phyloP scores from a whole-genome alignment of 345 rosid species.

The Sapria himalayana region DNA sequence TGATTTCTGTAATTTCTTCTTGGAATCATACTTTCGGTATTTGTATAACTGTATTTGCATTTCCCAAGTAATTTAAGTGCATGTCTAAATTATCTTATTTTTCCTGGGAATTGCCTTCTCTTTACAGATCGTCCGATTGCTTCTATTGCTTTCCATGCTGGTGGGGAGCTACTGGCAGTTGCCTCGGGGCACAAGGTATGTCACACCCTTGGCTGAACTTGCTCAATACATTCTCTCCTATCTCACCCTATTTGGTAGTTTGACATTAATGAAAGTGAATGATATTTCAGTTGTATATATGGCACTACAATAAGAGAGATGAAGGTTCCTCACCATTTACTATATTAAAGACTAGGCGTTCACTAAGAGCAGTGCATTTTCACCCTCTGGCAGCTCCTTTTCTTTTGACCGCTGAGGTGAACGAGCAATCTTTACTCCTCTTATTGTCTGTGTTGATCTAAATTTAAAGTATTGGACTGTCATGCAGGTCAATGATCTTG shows the following conservation, averaged over 20 bases:
- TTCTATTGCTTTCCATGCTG: constrained; percentile 67
- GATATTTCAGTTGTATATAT: constrained; percentile 32
- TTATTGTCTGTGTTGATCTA: too few species aligned
- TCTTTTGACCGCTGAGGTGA: constrained; percentile 65
- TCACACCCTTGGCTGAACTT: too few species aligned
- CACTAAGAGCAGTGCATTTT: constrained; percentile 63
- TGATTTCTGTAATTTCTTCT: constrained; percentile 33
- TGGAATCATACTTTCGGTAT: not conserved
- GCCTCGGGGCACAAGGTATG: constrained; percentile 68
- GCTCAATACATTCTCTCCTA: too few species aligned
- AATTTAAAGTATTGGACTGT: constrained; percentile 17
- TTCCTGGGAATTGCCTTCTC: constrained; percentile 4
- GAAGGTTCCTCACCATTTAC: constrained; percentile 41
- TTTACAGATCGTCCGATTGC: constrained; percentile 56
- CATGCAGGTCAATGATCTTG: constrained; percentile 68
- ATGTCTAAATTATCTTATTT: too few species aligned
- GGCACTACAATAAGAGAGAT: constrained; percentile 49
- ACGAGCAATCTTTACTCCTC: constrained; percentile 6
- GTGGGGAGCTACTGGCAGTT: constrained; percentile 56
- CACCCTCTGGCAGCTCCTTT: constrained; percentile 57
- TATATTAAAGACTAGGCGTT: constrained; percentile 44
- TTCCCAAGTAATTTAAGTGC: too few species aligned
- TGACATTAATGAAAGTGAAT: too few species aligned
- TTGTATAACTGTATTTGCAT: too few species aligned
- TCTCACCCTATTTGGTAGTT: too few species aligned